phyloP scores from a whole-genome alignment of 257 asterid species.

The Primulina huaijiensis region DNA sequence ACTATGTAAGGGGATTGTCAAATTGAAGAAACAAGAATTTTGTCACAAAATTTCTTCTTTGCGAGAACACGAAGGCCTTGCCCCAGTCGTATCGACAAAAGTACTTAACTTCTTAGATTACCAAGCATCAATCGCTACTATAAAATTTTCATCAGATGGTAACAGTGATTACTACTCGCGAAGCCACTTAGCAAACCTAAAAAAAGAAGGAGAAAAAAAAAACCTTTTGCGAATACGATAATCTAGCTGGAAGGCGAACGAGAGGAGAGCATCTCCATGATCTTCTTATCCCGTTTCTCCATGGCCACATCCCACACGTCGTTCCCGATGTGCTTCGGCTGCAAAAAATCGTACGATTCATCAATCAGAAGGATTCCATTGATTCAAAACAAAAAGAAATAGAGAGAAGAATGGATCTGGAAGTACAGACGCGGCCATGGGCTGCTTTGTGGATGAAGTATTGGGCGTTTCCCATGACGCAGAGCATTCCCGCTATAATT shows the following conservation, averaged over 20 bases:
- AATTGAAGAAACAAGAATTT: neutral
- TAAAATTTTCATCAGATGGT: neutral
- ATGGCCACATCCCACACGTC: constrained; percentile 82
- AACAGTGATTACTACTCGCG: neutral
- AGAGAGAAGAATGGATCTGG: neutral
- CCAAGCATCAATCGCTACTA: neutral
- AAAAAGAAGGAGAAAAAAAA: constrained; percentile 2
- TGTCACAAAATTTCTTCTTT: neutral
- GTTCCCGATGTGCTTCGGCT: constrained; percentile 95
- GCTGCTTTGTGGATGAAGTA: constrained; percentile 82
- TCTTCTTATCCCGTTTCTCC: constrained; percentile 90
- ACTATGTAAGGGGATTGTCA: neutral
- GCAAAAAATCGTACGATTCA: constrained; percentile 23
- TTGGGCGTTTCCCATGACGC: constrained; percentile 91
- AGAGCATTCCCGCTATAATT: constrained; percentile 87
- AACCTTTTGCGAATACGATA: constrained; percentile 18
- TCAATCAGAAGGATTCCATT: neutral
- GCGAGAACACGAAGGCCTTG: neutral
- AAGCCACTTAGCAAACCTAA: neutral
- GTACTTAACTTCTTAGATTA: neutral
- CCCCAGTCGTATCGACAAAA: neutral
- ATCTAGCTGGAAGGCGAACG: constrained; percentile 39
- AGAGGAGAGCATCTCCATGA: constrained; percentile 60
- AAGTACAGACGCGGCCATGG: constrained; percentile 75
- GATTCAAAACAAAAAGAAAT: neutral